A percentile compares a stretch with the other conserved stretches of the same genome.
phyloP scores from a whole-genome alignment of 169 alveolate species.

The Plasmodium gaboni region DNA sequence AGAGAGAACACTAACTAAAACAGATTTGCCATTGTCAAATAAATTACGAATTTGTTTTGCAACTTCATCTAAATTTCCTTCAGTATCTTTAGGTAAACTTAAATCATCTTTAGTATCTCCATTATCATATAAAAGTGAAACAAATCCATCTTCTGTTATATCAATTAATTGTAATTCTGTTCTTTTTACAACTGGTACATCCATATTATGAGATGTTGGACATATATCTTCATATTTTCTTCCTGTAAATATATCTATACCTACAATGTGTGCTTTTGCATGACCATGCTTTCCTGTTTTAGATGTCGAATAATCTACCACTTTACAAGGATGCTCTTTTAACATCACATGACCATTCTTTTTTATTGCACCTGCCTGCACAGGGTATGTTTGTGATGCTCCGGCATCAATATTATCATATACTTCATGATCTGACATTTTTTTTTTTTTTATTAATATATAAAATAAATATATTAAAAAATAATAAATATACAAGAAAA shows the following conservation, averaged over 20 bases:
- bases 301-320: slow-evolving; percentile 95
- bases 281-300: slow-evolving; percentile 99
- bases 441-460: slow-evolving; percentile 16
- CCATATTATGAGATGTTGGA: slow-evolving; percentile 98
- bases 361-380: slow-evolving; percentile 97
- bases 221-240: slow-evolving; percentile 97
- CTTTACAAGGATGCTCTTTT: slow-evolving; percentile 98
- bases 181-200: slow-evolving; percentile 96
- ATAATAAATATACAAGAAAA: not conserved
- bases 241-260: slow-evolving; percentile 98
- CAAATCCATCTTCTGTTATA: slow-evolving; percentile 95
- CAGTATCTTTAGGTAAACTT: slow-evolving; percentile 95
- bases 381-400: slow-evolving; percentile 96
- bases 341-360: slow-evolving; percentile 97
- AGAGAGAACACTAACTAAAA: slow-evolving; percentile 91
- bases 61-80: slow-evolving; percentile 93
- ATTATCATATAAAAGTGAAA: slow-evolving; percentile 93
- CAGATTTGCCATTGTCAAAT: slow-evolving; percentile 90
- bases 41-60: slow-evolving; percentile 89
- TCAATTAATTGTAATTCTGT: slow-evolving; percentile 94
- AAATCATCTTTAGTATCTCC: slow-evolving; percentile 97
- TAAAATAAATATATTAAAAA: slow-evolving; percentile 1
- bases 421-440: slow-evolving; percentile 82
- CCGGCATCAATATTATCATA: slow-evolving; percentile 94
- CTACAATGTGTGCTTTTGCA: slow-evolving; percentile 99